Evolutionary conservation across 2,329 filamentous ascomycete genomes (phyloP).

Genomic region (Beauveria pseudobassiana): DNA sequence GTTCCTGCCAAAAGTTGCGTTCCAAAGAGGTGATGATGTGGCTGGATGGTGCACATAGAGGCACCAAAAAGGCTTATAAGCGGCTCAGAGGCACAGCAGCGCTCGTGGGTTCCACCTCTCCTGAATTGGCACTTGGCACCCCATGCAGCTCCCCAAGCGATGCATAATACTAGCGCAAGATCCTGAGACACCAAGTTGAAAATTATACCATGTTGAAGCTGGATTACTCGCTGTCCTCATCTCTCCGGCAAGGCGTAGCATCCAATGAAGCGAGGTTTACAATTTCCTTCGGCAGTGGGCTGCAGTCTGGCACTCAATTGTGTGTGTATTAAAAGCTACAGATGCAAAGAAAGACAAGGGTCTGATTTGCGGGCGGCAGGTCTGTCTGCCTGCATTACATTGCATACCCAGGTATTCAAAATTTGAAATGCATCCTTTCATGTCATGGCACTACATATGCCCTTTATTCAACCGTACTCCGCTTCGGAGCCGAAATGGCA

Average conservation of each 20-base stretch:
- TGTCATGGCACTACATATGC: constrained; percentile 9
- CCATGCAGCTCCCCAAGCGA: not conserved
- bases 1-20: not conserved
- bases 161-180: not conserved
- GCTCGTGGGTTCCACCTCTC: not conserved
- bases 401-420: not conserved
- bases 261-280: not conserved
- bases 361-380: not conserved
- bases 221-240: not conserved
- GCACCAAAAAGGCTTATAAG: not conserved
- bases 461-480: not conserved
- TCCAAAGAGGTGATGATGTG: constrained; percentile 6
- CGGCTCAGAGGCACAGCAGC: not conserved
- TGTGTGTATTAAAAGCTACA: constrained; percentile 7
- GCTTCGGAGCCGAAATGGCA: not conserved
- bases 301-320: not conserved
- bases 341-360: constrained; percentile 1
- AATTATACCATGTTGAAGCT: too few species aligned
- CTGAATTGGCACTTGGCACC: not conserved
- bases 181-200: not conserved
- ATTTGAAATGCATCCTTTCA: not conserved
- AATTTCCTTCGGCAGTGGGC: not conserved
- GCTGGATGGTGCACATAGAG: not conserved
- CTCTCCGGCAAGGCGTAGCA: not conserved
- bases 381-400: not conserved